Evolutionary conservation across 805 yeast genomes (phyloP).

Genomic region (Barnettozyma vustinii): DNA sequence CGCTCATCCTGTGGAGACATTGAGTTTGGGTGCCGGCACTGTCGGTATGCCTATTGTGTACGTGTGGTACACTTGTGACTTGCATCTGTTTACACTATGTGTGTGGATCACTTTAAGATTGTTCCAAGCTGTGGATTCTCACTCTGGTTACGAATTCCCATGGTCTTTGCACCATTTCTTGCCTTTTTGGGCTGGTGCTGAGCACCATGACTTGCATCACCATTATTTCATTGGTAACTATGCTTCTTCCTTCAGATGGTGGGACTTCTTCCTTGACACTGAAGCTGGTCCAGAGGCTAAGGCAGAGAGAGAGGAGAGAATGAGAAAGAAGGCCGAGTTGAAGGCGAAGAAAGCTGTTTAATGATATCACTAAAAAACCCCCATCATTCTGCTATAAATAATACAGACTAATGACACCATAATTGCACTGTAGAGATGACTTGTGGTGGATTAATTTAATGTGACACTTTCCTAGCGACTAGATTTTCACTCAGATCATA

Average conservation of each 20-base stretch:
- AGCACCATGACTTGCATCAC: slow-evolving; percentile 95
- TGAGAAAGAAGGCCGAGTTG: slow-evolving; percentile 28
- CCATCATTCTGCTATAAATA: background rate
- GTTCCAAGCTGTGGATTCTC: slow-evolving; percentile 94
- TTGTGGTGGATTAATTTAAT: too few relatives aligned
- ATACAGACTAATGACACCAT: background rate
- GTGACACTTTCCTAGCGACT: too few relatives aligned
- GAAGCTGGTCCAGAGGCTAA: slow-evolving; percentile 80
- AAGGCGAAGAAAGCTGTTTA: slow-evolving; percentile 10
- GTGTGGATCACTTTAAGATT: slow-evolving; percentile 82
- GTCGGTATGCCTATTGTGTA: slow-evolving; percentile 88
- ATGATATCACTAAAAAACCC: background rate
- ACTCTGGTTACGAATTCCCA: slow-evolving; percentile 96
- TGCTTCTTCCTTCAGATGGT: slow-evolving; percentile 91
- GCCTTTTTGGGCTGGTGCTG: slow-evolving; percentile 98
- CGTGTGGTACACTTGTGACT: slow-evolving; percentile 64
- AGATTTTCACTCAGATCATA: too few relatives aligned
- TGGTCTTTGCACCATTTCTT: slow-evolving; percentile 86
- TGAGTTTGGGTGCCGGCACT: slow-evolving; percentile 87
- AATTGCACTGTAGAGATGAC: background rate
- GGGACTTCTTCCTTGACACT: slow-evolving; percentile 84
- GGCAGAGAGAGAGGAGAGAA: slow-evolving; percentile 58
- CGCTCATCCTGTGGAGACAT: slow-evolving; percentile 94
- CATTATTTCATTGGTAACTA: slow-evolving; percentile 92
- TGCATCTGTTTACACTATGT: slow-evolving; percentile 83